Percentiles rank a stretch among this genome's conserved stretches.
Evolutionary conservation across 768 basidiomycete species (phyloP).

Genomic region (Boletus vinaceobasis): DNA sequence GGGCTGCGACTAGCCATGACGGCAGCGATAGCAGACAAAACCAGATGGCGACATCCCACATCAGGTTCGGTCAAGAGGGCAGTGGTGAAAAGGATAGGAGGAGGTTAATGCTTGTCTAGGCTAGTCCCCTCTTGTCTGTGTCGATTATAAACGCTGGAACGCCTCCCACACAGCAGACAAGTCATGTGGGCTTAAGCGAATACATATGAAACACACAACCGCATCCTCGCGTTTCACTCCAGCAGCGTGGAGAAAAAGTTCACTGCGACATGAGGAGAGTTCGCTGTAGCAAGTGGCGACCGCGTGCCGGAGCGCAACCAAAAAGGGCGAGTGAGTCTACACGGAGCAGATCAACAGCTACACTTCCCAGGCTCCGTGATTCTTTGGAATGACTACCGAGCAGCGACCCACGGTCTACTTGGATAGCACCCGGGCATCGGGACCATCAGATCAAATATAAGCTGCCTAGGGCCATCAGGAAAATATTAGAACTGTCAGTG

Average conservation of each 20-base stretch:
- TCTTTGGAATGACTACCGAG: neutral
- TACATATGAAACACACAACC: neutral
- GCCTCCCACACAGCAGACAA: no score
- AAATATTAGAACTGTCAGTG: no score
- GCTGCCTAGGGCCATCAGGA: no score
- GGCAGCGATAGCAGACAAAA: constrained; percentile 5
- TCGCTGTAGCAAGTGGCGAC: no score
- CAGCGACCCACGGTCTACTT: neutral
- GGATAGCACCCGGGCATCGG: neutral
- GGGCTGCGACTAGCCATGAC: constrained; percentile 13
- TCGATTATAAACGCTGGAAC: neutral
- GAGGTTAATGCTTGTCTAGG: neutral
- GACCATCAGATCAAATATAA: neutral
- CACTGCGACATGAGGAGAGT: no score
- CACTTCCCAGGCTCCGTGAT: no score
- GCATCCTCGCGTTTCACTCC: neutral
- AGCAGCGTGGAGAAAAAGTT: no score
- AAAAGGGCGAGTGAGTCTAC: no score
- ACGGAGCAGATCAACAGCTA: neutral
- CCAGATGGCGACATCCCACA: constrained; percentile 3
- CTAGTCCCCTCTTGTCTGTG: neutral
- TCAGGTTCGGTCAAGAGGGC: neutral
- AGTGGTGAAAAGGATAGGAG: neutral
- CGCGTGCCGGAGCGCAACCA: no score
- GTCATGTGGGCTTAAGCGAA: neutral